Evolutionary conservation across 106 monocot species (phyloP), one percentile per base, ranked within the genome.

Genomic region (Narthecium ossifragum): DNA sequence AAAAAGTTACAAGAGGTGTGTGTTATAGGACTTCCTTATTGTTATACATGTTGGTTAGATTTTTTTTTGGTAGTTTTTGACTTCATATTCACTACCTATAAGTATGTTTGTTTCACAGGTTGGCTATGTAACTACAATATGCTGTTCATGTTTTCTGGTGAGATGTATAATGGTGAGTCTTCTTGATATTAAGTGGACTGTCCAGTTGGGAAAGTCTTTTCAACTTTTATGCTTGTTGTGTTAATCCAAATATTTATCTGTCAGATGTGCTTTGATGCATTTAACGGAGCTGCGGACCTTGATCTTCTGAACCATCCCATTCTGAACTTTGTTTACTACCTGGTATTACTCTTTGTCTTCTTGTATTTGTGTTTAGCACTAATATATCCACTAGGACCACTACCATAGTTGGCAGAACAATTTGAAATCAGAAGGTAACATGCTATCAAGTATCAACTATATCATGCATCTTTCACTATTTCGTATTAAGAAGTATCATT

Each of bases 1-100:
- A 96, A 96, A 32, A 96, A 96, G 57, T 64, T 96, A 41, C 83
- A 96, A 31, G 96, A 96, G 90, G 96, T 96, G 82, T 40, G 31
- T 75, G 1, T 46, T 30, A 11, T 31, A 13, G 28, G 31, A 17
- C 10, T 59, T 30, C 6, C 10, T 26, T 10, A 25, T 40, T 30
- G 26, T 36, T 57, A n/a, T n/a, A n/a, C n/a, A n/a, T 26, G 32
- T 4, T 72, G 62, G 5, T 26, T 6, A 29, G 43, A 20, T 13
- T 55, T 31, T 49, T 50, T 18, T 3, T 8, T 9, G 39, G 50
- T 15, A 41, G 30, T 43, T 6, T 32, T 39, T 62, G 38, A 15
- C n/a, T n/a, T n/a, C n/a, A n/a, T n/a, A n/a, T n/a, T n/a, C n/a
- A n/a, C n/a, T n/a, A n/a, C n/a, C n/a, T n/a, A n/a, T n/a, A n/a